These are phyloP conservation scores for Rosa chinensis DNA, from an alignment of 306 rosid genomes.

Conservation along the genomic window DNA sequence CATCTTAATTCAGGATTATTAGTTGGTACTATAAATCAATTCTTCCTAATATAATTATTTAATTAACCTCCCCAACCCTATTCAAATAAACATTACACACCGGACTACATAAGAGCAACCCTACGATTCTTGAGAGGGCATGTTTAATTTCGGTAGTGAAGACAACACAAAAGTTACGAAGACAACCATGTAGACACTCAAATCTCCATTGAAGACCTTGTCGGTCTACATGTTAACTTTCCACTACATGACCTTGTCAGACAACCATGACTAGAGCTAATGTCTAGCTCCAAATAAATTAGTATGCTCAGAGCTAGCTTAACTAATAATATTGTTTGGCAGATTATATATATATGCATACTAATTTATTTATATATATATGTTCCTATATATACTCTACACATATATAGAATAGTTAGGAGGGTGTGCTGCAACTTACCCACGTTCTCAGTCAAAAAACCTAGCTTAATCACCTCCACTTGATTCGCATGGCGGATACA, in stretches of 20 bases:
- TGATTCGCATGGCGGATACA: background rate
- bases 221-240: background rate
- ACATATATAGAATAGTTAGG: background rate
- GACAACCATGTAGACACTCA: background rate
- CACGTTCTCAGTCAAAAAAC: background rate
- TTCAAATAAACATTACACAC: background rate
- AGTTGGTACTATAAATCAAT: background rate
- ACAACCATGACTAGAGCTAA: background rate
- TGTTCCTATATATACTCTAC: background rate
- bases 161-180: background rate
- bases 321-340: background rate
- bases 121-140: constrained; percentile 4
- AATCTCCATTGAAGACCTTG: background rate
- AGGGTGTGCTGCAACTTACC: background rate
- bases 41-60: background rate
- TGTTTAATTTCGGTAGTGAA: background rate
- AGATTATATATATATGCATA: background rate
- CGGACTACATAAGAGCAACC: background rate
- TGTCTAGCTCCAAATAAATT: background rate
- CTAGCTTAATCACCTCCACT: background rate
- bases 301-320: background rate
- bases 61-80: background rate
- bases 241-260: background rate
- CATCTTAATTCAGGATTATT: background rate
- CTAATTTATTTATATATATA: no score